These are phyloP conservation scores for Petunia hybrid DNA, from an alignment of 305 asterid genomes.

Conservation along the genomic window DNA sequence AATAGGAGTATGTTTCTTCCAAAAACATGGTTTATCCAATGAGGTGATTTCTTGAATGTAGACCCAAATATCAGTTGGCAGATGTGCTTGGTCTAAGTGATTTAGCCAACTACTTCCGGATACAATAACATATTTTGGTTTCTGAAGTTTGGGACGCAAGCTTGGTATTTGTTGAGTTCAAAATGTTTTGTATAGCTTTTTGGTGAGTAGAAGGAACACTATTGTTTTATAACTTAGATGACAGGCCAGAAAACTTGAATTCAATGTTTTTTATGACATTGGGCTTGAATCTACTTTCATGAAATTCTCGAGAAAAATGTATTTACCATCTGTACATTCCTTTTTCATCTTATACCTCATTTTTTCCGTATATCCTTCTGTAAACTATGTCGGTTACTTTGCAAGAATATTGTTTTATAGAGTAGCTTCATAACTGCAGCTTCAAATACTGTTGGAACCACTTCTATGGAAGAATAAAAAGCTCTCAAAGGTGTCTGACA, in stretches of 20 bases:
- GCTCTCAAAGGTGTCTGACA: slow-evolving; percentile 45
- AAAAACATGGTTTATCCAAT: neutral
- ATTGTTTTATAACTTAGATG: neutral
- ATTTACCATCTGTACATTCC: neutral
- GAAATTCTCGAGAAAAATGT: neutral
- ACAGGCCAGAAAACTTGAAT: slow-evolving; percentile 1
- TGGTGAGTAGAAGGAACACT: neutral
- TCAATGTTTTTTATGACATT: slow-evolving; percentile 2
- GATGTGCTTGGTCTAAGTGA: neutral
- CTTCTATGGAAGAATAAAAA: slow-evolving; percentile 72
- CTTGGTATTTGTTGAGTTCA: slow-evolving; percentile 14
- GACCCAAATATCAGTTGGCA: neutral
- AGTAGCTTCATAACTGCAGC: slow-evolving; percentile 53
- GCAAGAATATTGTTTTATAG: slow-evolving; percentile 23
- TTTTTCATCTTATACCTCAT: slow-evolving; percentile 21
- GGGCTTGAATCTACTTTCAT: neutral
- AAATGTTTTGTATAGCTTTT: neutral
- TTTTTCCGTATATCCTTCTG: slow-evolving; percentile 17
- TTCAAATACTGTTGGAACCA: slow-evolving; percentile 83
- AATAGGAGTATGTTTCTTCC: neutral
- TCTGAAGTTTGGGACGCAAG: neutral
- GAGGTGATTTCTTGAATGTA: neutral
- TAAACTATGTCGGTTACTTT: slow-evolving; percentile 26
- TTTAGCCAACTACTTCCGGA: neutral
- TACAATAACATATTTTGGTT: slow-evolving; percentile 9